Evolutionary conservation across 2,329 filamentous ascomycete species (phyloP).

Genomic region (Pseudogymnoascus sp.): DNA sequence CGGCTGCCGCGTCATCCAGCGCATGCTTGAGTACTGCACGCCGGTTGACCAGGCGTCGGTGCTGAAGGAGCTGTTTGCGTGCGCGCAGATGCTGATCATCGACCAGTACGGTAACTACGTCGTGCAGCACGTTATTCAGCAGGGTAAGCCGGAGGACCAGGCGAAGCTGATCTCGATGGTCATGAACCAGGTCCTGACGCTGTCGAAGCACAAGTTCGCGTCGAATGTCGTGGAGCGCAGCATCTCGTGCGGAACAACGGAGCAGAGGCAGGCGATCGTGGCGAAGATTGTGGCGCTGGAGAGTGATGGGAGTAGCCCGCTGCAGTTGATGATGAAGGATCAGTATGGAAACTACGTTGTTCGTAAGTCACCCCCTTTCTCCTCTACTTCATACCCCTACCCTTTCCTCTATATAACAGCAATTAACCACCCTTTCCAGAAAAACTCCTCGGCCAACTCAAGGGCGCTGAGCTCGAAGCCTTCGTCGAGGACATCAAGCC

Average conservation of each 20-base stretch:
- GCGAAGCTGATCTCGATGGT: constrained; percentile 66
- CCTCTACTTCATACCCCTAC: neutral
- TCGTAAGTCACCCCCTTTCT: constrained; percentile 55
- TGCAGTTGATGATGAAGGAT: constrained; percentile 76
- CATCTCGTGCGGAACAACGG: constrained; percentile 60
- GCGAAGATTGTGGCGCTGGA: constrained; percentile 51
- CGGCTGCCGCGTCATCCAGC: constrained; percentile 87
- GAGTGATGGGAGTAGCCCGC: constrained; percentile 58
- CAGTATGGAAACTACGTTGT: constrained; percentile 95
- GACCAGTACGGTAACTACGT: constrained; percentile 97
- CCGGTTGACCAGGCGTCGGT: constrained; percentile 63
- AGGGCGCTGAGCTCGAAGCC: constrained; percentile 48
- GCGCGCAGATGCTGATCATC: constrained; percentile 63
- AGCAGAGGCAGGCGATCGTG: constrained; percentile 64
- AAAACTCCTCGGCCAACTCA: constrained; percentile 62
- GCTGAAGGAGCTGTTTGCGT: constrained; percentile 69
- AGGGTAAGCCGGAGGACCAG: constrained; percentile 66
- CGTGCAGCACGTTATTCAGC: constrained; percentile 79
- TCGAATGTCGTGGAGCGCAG: constrained; percentile 97
- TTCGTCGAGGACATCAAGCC: constrained; percentile 58
- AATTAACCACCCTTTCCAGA: constrained; percentile 44
- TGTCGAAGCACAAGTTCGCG: constrained; percentile 92
- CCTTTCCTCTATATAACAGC: neutral
- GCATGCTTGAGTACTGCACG: constrained; percentile 77
- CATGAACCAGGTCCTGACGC: constrained; percentile 59